Percentiles rank a stretch among this genome's conserved stretches.
phyloP scores from a whole-genome alignment of 495 filamentous ascomycete genomes.

The Penicillium dipodomyicola region DNA sequence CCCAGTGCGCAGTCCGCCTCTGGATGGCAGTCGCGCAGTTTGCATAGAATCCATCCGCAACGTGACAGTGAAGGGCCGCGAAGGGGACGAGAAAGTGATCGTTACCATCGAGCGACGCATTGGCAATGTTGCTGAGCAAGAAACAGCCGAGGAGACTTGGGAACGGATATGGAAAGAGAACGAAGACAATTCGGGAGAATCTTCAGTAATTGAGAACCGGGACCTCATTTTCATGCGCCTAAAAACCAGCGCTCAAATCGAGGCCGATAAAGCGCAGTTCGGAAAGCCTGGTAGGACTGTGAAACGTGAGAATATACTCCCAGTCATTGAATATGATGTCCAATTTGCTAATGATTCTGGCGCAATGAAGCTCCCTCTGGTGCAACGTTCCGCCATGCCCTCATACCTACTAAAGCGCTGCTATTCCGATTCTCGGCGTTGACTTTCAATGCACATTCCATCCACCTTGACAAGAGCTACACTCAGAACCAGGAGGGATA shows the following conservation, averaged over 20 bases:
- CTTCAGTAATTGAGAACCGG: conserved; percentile 51
- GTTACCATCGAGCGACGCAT: conserved; percentile 57
- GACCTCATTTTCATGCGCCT: conserved; percentile 62
- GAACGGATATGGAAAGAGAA: conserved; percentile 43
- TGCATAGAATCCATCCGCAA: conserved; percentile 66
- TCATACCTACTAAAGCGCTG: conserved; percentile 61
- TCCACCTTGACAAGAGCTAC: conserved; percentile 77
- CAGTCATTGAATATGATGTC: conserved; percentile 1
- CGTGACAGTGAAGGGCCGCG: conserved; percentile 54
- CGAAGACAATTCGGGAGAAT: conserved; percentile 36
- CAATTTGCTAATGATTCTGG: conserved; percentile 21
- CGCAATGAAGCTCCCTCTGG: conserved; percentile 32
- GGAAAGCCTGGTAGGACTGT: conserved; percentile 29
- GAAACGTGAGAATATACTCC: conserved; percentile 34
- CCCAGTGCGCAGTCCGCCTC: conserved; percentile 22
- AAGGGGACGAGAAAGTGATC: conserved; percentile 58
- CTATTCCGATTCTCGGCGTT: conserved; percentile 85
- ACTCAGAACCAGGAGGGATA: conserved; percentile 70
- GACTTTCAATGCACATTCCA: conserved; percentile 81
- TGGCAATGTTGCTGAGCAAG: conserved; percentile 35
- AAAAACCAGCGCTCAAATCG: conserved; percentile 36
- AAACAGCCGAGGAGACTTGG: conserved; percentile 36
- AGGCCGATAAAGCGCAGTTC: conserved; percentile 30
- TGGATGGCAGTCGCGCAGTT: conserved; percentile 52
- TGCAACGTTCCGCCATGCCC: conserved; percentile 57